Evolutionary conservation across 108 stramenopile genomes (phyloP).

Genomic region (Poteriospumella lacustris): DNA sequence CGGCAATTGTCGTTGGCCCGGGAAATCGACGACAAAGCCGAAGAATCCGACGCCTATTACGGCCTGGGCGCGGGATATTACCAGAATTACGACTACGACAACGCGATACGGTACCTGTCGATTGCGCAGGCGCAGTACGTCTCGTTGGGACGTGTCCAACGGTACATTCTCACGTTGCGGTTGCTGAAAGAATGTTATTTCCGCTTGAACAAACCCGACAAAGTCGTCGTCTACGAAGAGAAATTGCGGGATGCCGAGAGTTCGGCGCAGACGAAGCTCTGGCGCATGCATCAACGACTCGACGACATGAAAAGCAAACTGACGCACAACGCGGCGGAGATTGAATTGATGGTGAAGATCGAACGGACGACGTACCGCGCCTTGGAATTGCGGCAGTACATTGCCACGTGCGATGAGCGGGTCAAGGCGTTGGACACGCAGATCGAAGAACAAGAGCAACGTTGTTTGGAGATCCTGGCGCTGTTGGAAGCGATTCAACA

Average conservation of each 20-base stretch:
- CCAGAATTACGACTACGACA: neutral
- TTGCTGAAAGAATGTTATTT: neutral
- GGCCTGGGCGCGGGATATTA: slow-evolving; percentile 19
- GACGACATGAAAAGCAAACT: neutral
- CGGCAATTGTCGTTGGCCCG: slow-evolving; percentile 17
- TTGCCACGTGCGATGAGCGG: neutral
- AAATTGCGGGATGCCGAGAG: neutral
- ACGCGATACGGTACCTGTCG: slow-evolving; percentile 17
- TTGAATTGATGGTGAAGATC: slow-evolving; percentile 21
- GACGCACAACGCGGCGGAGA: neutral
- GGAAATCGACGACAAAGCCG: slow-evolving; percentile 12
- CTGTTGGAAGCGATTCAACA: neutral
- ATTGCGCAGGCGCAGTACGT: slow-evolving; percentile 2
- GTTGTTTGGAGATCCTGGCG: neutral
- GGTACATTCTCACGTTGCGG: neutral
- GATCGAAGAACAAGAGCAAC: neutral
- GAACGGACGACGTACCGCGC: slow-evolving; percentile 15
- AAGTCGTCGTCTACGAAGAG: neutral
- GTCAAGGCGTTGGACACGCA: neutral
- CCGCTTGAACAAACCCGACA: neutral
- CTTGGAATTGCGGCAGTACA: neutral
- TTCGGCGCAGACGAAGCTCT: neutral
- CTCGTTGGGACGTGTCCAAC: neutral
- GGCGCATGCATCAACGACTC: neutral
- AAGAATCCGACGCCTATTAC: slow-evolving; percentile 25